These are phyloP conservation scores for Rhizomucor pusillus DNA, from an alignment of 371 early-diverging fungal species.

Conservation along the genomic window DNA sequence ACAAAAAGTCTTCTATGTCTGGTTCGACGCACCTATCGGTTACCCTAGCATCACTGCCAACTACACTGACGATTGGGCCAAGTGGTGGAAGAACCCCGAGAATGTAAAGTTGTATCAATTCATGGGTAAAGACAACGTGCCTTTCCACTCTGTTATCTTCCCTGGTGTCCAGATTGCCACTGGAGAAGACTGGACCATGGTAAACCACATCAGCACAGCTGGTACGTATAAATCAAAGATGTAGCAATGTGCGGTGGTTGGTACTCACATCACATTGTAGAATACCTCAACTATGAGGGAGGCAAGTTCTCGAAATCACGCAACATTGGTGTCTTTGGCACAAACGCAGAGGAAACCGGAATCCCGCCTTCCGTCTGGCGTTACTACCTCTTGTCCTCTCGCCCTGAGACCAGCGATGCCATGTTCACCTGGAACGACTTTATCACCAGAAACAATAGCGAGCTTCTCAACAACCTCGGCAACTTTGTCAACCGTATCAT, in stretches of 20 bases:
- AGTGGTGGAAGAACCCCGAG: constrained; percentile 98
- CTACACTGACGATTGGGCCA: constrained; percentile 91
- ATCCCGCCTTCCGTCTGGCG: constrained; percentile 97
- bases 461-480: constrained; percentile 97
- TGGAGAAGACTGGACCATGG: constrained; percentile 85
- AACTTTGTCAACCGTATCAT: constrained; percentile 99
- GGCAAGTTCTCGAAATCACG: constrained; percentile 99
- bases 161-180: constrained; percentile 92
- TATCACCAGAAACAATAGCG: constrained; percentile 91
- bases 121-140: constrained; percentile 99
- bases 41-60: constrained; percentile 97
- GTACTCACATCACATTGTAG: constrained; percentile 36
- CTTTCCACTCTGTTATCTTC: constrained; percentile 99
- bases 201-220: constrained; percentile 94
- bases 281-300: constrained; percentile 98
- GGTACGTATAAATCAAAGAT: constrained; percentile 41
- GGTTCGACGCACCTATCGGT: constrained; percentile 99
- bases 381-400: constrained; percentile 94
- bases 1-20: constrained; percentile 99
- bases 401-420: constrained; percentile 98
- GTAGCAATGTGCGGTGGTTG: neutral
- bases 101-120: constrained; percentile 97
- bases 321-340: constrained; percentile 98
- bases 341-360: constrained; percentile 91
- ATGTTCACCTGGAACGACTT: constrained; percentile 97